phyloP scores from a whole-genome alignment of 192 early-diverging fungal genomes.

The Chytriomyces sp. region DNA sequence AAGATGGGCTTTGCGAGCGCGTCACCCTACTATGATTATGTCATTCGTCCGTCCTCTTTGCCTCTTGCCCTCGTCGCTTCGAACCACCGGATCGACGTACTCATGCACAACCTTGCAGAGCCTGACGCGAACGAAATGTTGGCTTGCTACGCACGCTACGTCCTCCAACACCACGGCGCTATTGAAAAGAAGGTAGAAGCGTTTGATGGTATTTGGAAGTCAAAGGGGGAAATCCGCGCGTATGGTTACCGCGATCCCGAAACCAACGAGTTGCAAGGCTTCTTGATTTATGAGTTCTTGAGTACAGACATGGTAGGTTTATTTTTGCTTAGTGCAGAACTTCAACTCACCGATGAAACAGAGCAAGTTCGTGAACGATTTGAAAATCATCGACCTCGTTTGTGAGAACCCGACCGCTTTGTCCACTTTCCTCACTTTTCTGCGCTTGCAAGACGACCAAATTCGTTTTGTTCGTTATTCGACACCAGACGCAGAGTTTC shows the following conservation, averaged over 20 bases:
- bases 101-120: not conserved
- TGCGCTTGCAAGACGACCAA: slow-evolving; percentile 21
- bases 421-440: not conserved
- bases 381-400: not conserved
- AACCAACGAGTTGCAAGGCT: not conserved
- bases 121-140: not conserved
- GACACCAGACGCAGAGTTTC: slow-evolving; percentile 8
- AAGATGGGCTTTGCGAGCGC: slow-evolving; percentile 19
- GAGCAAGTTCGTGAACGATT: too few relatives aligned
- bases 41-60: not conserved
- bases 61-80: not conserved
- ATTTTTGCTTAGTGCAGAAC: too few relatives aligned
- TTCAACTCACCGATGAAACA: too few relatives aligned
- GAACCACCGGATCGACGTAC: too few relatives aligned
- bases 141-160: not conserved
- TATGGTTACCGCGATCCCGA: not conserved
- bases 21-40: slow-evolving; percentile 11
- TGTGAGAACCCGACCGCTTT: slow-evolving; percentile 1
- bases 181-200: not conserved
- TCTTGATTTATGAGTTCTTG: too few relatives aligned
- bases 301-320: not conserved
- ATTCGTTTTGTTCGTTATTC: not conserved
- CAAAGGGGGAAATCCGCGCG: not conserved
- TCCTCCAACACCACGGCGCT: not conserved
- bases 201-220: not conserved